A percentile compares a stretch with the other conserved stretches of the same genome.
Conservation (phyloP, 1,139 yeast genomes). For the Pichia cactophila region DNA sequence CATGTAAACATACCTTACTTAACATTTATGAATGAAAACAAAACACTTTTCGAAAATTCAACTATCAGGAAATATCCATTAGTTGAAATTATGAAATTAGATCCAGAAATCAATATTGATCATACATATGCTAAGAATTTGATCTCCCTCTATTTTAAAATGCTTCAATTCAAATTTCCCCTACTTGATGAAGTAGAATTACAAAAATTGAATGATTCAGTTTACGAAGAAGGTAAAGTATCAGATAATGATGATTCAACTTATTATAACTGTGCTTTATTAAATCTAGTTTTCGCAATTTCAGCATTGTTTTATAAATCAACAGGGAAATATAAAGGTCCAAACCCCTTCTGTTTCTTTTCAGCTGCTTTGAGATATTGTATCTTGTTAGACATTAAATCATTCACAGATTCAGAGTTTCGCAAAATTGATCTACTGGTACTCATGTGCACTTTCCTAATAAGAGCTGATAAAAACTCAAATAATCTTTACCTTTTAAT, state of each 20-base stretch:
- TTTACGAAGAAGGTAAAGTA: neutral
- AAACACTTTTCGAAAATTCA: slow-evolving; percentile 1
- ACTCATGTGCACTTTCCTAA: slow-evolving; percentile 42
- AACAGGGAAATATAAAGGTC: slow-evolving; percentile 43
- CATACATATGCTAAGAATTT: slow-evolving; percentile 38
- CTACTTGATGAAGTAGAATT: slow-evolving; percentile 41
- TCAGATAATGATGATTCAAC: slow-evolving; percentile 22
- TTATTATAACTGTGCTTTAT: slow-evolving; percentile 42
- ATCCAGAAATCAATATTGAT: slow-evolving; percentile 43
- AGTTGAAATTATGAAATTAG: slow-evolving; percentile 33
- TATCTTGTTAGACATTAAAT: slow-evolving; percentile 30
- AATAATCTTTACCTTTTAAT: slow-evolving; percentile 44
- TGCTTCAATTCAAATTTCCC: slow-evolving; percentile 46
- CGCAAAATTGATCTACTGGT: slow-evolving; percentile 44
- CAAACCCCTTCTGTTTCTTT: slow-evolving; percentile 42
- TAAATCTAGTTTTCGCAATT: slow-evolving; percentile 45
- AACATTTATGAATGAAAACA: slow-evolving; percentile 5
- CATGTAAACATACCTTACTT: slow-evolving; percentile 1
- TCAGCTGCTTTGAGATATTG: slow-evolving; percentile 50
- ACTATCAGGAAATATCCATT: slow-evolving; percentile 17
- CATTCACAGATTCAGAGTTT: slow-evolving; percentile 30
- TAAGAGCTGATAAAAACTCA: slow-evolving; percentile 51
- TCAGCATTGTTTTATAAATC: slow-evolving; percentile 42
- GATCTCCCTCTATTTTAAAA: slow-evolving; percentile 41
- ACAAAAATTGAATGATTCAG: slow-evolving; percentile 32